These are phyloP conservation scores for Leucaena leucocephala DNA, from an alignment of 306 rosid genomes.

Conservation along the genomic window DNA sequence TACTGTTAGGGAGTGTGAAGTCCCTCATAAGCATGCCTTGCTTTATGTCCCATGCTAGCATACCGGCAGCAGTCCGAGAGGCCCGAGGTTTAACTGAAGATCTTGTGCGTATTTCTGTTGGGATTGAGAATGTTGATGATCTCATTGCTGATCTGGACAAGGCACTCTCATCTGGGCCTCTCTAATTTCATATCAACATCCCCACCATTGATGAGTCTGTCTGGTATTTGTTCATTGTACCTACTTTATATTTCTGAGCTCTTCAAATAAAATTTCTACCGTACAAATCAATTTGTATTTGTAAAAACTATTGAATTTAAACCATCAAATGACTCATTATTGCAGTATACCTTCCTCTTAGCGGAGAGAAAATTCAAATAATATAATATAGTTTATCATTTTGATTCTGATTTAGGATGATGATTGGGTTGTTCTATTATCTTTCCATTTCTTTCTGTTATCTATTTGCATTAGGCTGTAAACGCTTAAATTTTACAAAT, in stretches of 20 bases:
- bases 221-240: not conserved
- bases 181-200: conserved; percentile 21
- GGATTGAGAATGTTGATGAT: conserved; percentile 85
- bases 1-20: conserved; percentile 76
- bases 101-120: conserved; percentile 83
- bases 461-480: not conserved
- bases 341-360: not conserved
- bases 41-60: conserved; percentile 90
- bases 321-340: not conserved
- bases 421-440: not conserved
- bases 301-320: not conserved
- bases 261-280: not conserved
- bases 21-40: conserved; percentile 91
- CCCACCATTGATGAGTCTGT: not conserved
- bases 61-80: conserved; percentile 75
- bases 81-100: conserved; percentile 87
- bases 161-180: conserved; percentile 74
- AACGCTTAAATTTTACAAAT: no score
- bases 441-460: not conserved
- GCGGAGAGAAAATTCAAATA: not conserved
- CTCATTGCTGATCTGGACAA: conserved; percentile 70
- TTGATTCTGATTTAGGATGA: not conserved
- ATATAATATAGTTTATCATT: not conserved
- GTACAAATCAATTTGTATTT: not conserved
- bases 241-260: not conserved